Percentiles rank a stretch among this genome's conserved stretches.
phyloP scores from a whole-genome alignment of 129 eudicot species.

The Flaveria brownii region DNA sequence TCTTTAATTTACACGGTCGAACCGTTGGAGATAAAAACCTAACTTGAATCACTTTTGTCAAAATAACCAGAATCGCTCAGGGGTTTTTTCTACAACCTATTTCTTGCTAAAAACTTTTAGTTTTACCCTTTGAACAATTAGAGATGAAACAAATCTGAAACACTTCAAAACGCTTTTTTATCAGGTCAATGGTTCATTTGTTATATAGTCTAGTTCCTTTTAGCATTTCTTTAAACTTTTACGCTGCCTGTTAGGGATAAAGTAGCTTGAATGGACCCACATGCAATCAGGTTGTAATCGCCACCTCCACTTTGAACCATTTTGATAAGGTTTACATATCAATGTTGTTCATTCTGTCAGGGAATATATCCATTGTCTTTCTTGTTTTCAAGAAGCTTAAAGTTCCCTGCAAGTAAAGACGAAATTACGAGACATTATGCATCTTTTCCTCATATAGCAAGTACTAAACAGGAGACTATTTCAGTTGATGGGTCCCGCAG shows the following conservation, averaged over 20 bases:
- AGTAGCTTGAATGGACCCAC: not conserved
- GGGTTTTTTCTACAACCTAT: not conserved
- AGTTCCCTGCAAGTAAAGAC: conserved; percentile 63
- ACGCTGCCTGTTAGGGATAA: not conserved
- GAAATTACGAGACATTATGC: conserved; percentile 52
- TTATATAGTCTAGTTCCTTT: not conserved
- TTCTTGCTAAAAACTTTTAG: not conserved
- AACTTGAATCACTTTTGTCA: not conserved
- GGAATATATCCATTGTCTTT: conserved; percentile 69
- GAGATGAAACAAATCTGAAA: not conserved
- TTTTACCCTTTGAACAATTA: not conserved
- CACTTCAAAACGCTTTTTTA: not conserved
- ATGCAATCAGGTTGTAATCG: not conserved
- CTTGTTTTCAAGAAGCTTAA: conserved; percentile 81
- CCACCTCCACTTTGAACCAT: not conserved
- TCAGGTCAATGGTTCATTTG: not conserved
- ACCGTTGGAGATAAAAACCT: not conserved
- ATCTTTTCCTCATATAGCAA: conserved; percentile 61
- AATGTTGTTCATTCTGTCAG: conserved; percentile 42
- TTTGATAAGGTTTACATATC: conserved; percentile 5
- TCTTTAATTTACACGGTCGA: not conserved
- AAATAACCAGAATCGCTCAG: not conserved
- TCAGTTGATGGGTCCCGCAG: conserved; percentile 57
- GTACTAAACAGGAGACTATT: conserved; percentile 39
- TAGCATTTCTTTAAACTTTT: not conserved